These are phyloP conservation scores for Anastatica hierochuntica DNA, from an alignment of 345 rosid species.

Conservation along the genomic window DNA sequence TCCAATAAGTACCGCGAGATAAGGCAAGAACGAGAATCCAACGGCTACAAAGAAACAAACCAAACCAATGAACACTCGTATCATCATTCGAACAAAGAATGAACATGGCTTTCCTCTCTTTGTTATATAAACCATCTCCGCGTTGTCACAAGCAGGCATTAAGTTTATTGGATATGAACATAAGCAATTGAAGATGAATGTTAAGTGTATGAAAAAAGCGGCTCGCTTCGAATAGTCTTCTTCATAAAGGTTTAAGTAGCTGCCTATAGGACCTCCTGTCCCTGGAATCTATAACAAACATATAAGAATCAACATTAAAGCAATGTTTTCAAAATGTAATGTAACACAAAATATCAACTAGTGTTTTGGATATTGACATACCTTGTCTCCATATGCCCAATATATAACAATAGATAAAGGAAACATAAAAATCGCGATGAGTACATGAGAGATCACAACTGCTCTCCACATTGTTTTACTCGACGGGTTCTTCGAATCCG, in stretches of 20 bases:
- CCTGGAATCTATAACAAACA: constrained; percentile 33
- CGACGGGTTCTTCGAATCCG: constrained; percentile 59
- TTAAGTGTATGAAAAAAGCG: constrained; percentile 36
- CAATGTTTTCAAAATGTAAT: neutral
- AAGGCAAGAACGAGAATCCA: constrained; percentile 42
- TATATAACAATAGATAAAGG: constrained; percentile 54
- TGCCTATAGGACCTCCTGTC: constrained; percentile 46
- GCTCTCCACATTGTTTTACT: constrained; percentile 69
- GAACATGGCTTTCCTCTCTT: constrained; percentile 38
- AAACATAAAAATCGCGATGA: constrained; percentile 45
- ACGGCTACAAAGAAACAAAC: constrained; percentile 42
- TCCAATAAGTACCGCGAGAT: constrained; percentile 51
- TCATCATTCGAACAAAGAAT: constrained; percentile 38
- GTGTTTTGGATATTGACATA: neutral
- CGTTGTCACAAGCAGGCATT: constrained; percentile 53
- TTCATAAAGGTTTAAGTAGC: constrained; percentile 30
- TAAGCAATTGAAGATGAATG: constrained; percentile 40
- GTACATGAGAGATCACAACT: constrained; percentile 37
- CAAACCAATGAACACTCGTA: constrained; percentile 34
- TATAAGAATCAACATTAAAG: too few species aligned
- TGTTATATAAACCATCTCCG: constrained; percentile 33
- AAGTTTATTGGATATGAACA: constrained; percentile 59
- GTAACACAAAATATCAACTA: too few species aligned
- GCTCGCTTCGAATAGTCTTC: constrained; percentile 29
- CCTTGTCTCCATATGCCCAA: constrained; percentile 65